Percentiles rank a stretch among this genome's conserved stretches.
Conservation (phyloP, 495 filamentous ascomycete genomes). For the Xylaria longipes region DNA sequence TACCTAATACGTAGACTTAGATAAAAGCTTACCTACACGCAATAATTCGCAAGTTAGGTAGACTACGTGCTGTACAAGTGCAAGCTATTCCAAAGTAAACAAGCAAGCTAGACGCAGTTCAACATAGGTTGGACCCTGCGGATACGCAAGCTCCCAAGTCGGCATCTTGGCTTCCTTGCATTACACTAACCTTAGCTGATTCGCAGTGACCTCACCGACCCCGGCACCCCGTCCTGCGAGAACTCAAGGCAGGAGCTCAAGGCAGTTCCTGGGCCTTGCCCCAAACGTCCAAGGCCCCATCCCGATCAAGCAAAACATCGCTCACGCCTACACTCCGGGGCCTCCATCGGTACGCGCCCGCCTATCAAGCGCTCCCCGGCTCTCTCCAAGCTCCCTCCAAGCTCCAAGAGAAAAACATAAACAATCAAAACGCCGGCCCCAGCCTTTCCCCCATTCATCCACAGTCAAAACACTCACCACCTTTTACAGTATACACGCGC, state of each 20-base stretch:
- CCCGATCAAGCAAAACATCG: constrained; percentile 12
- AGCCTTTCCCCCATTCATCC: constrained; percentile 18
- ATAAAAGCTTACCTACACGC: background rate
- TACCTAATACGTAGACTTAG: too few species aligned
- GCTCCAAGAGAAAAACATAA: constrained; percentile 29
- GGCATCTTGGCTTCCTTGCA: background rate
- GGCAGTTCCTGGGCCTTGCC: constrained; percentile 11
- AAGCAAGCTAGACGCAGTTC: background rate
- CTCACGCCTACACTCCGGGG: background rate
- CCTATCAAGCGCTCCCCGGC: constrained; percentile 16
- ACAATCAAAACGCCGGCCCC: constrained; percentile 21
- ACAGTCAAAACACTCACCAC: constrained; percentile 38
- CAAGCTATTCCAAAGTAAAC: background rate
- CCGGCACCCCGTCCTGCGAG: constrained; percentile 3
- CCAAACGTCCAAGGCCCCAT: constrained; percentile 16
- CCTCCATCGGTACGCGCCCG: background rate
- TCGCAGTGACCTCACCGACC: background rate
- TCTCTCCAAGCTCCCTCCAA: too few species aligned
- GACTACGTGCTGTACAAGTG: background rate
- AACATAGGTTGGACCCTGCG: background rate
- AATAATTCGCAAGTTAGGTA: background rate
- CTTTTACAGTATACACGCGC: constrained; percentile 32
- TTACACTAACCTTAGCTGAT: background rate
- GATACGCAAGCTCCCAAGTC: background rate
- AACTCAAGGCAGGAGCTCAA: background rate